Conservation (phyloP, 164 flowering plant species). For the Chimonanthus salicifolius region DNA sequence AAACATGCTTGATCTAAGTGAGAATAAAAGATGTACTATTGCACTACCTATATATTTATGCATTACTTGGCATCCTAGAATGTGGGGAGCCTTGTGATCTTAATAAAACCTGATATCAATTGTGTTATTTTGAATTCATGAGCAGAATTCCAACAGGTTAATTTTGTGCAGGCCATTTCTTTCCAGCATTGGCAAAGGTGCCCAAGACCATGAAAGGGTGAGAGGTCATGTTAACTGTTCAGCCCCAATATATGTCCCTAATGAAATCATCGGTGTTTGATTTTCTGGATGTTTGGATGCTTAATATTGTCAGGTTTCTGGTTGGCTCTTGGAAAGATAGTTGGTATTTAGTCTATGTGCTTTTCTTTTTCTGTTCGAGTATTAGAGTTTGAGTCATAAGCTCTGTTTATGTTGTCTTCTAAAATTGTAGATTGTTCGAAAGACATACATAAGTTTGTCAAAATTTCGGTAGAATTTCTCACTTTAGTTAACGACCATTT, state of each 20-base stretch:
- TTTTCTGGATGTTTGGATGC: neutral
- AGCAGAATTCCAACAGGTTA: slow-evolving; percentile 3
- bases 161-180: slow-evolving; percentile 49
- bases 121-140: neutral
- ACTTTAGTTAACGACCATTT: no score
- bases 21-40: neutral
- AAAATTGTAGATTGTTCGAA: neutral
- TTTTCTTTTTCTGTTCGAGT: neutral
- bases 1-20: neutral
- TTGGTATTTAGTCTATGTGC: neutral
- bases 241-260: slow-evolving; percentile 52
- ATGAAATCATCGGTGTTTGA: no score
- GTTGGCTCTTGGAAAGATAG: neutral
- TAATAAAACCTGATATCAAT: no score
- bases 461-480: no score
- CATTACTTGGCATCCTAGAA: neutral
- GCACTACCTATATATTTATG: neutral
- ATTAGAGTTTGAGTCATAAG: neutral
- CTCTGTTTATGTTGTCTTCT: neutral
- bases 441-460: no score
- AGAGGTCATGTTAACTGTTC: slow-evolving; percentile 48
- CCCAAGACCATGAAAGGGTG: slow-evolving; percentile 57
- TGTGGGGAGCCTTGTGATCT: neutral
- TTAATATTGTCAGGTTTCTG: neutral
- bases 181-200: slow-evolving; percentile 52